Base-by-base conservation (phyloP, 805 yeast genomes). In the Candida sithepensis region DNA sequence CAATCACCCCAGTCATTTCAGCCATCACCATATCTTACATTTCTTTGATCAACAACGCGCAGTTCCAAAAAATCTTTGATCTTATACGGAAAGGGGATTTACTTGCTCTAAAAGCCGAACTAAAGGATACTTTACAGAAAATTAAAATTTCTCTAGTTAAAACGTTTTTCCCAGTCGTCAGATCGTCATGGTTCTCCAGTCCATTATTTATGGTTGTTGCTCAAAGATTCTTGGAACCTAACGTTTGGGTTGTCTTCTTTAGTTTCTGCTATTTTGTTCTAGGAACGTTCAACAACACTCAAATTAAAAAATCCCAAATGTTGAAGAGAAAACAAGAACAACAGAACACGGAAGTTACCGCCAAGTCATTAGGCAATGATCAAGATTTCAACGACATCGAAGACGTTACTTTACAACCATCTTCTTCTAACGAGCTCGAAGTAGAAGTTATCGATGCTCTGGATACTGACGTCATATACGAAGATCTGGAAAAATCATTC, bases 171-270 rank as follows among this genome's bases (percentile, higher is more conserved):
- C 56, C 71, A 1, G 77, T 81, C 7, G 66, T 79, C 48, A 75
- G 73, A 51, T 68, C 80, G 1, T 78, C 86, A 1, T 72, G 81
- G 67, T 53, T 74, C n/a, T 74, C 84, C 3, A 75, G 80, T 33
- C 74, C 79, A 12, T 56, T 76, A 2, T 74, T 81, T 4, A 64
- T 81, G 57, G 55, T 74, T 1, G 49, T 80, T 26, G 85, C 87
- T 4, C 89, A 83, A 58, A 75, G 69, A 44, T 79, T 71, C 51
- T 54, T 83, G 12, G 68, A 72, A 8, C 83, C 84, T 1, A 79
- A 81, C 55, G 65, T 75, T 26, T 83, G 89, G 89, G 82, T 79
- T 10, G 79, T 79, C 2, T 82, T 81, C 59, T 81, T 81, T 65
- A 77, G 75, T 53, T 52, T 78, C 28, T 77, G 82, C 20, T 81